These are phyloP conservation scores for Penicillium salamii DNA, from an alignment of 495 filamentous ascomycete species.

Conservation along the genomic window DNA sequence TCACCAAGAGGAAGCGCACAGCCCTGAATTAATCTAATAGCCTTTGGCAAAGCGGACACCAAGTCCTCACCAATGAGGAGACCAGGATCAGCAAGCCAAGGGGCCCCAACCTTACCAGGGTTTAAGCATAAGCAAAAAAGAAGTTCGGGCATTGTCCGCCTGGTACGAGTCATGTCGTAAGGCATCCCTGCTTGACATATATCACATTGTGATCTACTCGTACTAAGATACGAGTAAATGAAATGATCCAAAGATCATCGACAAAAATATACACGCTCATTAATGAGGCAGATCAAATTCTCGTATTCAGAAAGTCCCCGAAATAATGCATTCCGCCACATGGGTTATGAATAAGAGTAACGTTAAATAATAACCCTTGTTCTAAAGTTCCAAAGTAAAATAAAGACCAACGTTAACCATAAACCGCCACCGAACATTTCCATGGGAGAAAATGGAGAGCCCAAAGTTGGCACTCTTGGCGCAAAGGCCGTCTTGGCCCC, in stretches of 20 bases:
- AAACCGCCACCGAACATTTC: slow-evolving; percentile 4
- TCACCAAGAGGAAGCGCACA: slow-evolving; percentile 12
- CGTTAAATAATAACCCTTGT: neutral
- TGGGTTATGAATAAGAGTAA: slow-evolving; percentile 16
- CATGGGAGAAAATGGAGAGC: slow-evolving; percentile 14
- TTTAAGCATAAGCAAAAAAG: slow-evolving; percentile 44
- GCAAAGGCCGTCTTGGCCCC: slow-evolving; percentile 1
- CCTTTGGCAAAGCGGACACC: slow-evolving; percentile 17
- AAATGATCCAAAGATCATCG: neutral
- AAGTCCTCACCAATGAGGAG: slow-evolving; percentile 19
- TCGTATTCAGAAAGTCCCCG: slow-evolving; percentile 29
- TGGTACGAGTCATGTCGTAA: slow-evolving; percentile 22
- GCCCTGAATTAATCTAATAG: slow-evolving; percentile 21
- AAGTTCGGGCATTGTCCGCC: slow-evolving; percentile 26
- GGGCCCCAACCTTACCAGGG: slow-evolving; percentile 44
- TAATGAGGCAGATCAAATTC: neutral
- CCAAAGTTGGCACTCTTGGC: slow-evolving; percentile 16
- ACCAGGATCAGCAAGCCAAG: slow-evolving; percentile 27
- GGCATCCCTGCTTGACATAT: slow-evolving; percentile 23
- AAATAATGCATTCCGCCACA: slow-evolving; percentile 23
- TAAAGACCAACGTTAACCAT: slow-evolving; percentile 6
- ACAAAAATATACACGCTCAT: neutral
- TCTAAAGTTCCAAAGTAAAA: neutral
- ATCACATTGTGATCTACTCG: slow-evolving; percentile 21
- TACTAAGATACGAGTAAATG: neutral